These are phyloP conservation scores for Rutidosis leptorrhynchoides DNA, from an alignment of 129 eudicot species.

Conservation along the genomic window DNA sequence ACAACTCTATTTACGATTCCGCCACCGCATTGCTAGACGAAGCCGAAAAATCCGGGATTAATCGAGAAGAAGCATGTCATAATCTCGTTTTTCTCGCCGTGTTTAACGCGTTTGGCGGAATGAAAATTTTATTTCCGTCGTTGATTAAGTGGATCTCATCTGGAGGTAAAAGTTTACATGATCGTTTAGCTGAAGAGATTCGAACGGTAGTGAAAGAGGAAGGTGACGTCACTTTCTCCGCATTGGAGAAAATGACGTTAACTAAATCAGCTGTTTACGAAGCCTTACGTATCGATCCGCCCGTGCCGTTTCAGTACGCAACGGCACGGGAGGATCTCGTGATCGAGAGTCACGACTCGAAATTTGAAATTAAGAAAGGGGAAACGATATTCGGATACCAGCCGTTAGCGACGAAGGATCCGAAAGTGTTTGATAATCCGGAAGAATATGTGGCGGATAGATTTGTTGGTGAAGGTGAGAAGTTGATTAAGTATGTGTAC, in stretches of 20 bases:
- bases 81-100: conserved; percentile 52
- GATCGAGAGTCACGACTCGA: conserved; percentile 46
- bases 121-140: conserved; percentile 52
- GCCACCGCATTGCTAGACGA: conserved; percentile 36
- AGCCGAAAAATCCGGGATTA: conserved; percentile 41
- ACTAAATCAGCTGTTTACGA: conserved; percentile 58
- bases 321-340: conserved; percentile 50
- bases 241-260: conserved; percentile 45
- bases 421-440: conserved; percentile 48
- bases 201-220: conserved; percentile 46
- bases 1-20: conserved; percentile 33
- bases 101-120: conserved; percentile 70
- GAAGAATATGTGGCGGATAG: conserved; percentile 52
- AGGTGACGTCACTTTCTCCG: conserved; percentile 40
- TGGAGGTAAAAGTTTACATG: conserved; percentile 47
- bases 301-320: conserved; percentile 65
- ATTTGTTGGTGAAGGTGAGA: conserved; percentile 64
- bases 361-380: conserved; percentile 50
- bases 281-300: conserved; percentile 54
- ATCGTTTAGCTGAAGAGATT: conserved; percentile 46
- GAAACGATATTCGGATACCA: conserved; percentile 66
- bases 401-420: conserved; percentile 58
- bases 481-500: conserved; percentile 49
- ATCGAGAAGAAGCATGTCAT: conserved; percentile 70
- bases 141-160: conserved; percentile 54